These are phyloP conservation scores for Alternaria triticina DNA, from an alignment of 2,329 filamentous ascomycete species.

Conservation along the genomic window DNA sequence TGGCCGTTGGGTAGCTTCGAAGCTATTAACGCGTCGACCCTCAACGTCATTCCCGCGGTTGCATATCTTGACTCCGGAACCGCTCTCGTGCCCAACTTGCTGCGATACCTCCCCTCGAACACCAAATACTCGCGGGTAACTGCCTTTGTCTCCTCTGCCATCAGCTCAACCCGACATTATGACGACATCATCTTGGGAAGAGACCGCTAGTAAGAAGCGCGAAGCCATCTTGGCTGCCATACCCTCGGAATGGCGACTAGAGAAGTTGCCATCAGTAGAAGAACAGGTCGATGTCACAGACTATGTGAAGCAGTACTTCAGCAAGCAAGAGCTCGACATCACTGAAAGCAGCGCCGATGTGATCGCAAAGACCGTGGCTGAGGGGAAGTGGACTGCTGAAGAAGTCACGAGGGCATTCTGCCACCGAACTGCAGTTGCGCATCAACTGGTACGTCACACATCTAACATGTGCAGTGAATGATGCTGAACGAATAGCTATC, in stretches of 20 bases:
- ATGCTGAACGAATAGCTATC: conserved; percentile 13
- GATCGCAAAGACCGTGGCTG: conserved; percentile 61
- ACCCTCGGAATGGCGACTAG: conserved; percentile 62
- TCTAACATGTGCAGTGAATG: background rate
- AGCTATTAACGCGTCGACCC: background rate
- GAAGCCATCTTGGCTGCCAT: conserved; percentile 61
- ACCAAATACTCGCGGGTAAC: background rate
- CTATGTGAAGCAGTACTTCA: conserved; percentile 64
- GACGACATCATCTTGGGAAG: conserved; percentile 54
- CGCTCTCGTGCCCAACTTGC: background rate
- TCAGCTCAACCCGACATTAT: conserved; percentile 19
- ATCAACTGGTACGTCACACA: conserved; percentile 50
- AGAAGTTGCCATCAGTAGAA: conserved; percentile 54
- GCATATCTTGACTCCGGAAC: background rate
- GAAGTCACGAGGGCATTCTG: conserved; percentile 64
- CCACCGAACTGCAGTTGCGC: conserved; percentile 59
- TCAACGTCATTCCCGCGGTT: background rate
- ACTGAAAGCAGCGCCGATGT: conserved; percentile 66
- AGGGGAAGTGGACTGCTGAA: conserved; percentile 63
- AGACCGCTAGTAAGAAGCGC: conserved; percentile 59
- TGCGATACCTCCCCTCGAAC: background rate
- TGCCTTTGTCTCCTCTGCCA: background rate
- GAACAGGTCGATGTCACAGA: conserved; percentile 57
- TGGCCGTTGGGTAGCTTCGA: background rate
- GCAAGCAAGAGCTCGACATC: conserved; percentile 62